These are phyloP conservation scores for Malassezia caprae DNA, from an alignment of 1,284 basidiomycete genomes.

Conservation along the genomic window DNA sequence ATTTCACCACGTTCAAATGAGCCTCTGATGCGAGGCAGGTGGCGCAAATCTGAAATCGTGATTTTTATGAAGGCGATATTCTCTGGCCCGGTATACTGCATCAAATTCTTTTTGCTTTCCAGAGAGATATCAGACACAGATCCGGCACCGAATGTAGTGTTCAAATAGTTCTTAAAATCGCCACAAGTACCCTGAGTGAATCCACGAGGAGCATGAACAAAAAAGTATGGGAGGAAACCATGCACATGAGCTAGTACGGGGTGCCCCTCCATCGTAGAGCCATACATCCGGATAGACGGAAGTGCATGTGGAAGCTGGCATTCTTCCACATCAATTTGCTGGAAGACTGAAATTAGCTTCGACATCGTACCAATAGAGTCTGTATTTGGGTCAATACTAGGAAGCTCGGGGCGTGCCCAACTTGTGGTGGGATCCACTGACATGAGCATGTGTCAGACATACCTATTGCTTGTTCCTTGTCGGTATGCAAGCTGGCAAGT, in stretches of 20 bases:
- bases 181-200: conserved; percentile 34
- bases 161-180: conserved; percentile 43
- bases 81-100: conserved; percentile 41
- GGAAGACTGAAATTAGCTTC: conserved; percentile 22
- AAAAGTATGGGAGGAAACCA: conserved; percentile 47
- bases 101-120: conserved; percentile 38
- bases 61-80: conserved; percentile 44
- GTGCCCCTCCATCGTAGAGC: conserved; percentile 36
- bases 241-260: conserved; percentile 46
- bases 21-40: conserved; percentile 36
- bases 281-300: conserved; percentile 45
- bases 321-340: conserved; percentile 48
- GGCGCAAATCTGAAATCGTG: conserved; percentile 34
- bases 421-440: conserved; percentile 16
- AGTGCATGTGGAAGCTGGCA: conserved; percentile 25
- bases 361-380: conserved; percentile 19
- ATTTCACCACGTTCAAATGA: conserved; percentile 44
- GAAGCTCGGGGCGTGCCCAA: conserved; percentile 33
- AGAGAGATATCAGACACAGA: conserved; percentile 28
- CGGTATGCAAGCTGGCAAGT: conserved; percentile 28
- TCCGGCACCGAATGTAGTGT: conserved; percentile 28
- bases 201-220: conserved; percentile 40
- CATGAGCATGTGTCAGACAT: neutral
- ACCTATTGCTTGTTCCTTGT: conserved; percentile 25
- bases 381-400: conserved; percentile 23